Evolutionary conservation across 805 yeast species (phyloP).

Genomic region (Hanseniaspora pseudoguilliermondii): DNA sequence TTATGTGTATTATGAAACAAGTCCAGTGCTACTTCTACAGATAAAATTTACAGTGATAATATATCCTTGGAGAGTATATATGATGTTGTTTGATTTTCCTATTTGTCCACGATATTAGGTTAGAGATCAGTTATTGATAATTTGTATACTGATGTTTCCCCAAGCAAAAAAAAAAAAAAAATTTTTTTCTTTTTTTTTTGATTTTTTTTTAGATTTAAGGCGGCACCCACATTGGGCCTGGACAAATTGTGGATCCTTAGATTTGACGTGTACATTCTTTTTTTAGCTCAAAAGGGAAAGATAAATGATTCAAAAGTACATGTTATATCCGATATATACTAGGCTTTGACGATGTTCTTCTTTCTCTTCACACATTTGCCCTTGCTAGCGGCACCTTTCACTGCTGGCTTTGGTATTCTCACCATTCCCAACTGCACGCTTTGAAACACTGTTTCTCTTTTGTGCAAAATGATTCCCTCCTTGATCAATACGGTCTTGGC

Average conservation of each 20-base stretch:
- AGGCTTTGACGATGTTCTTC: neutral
- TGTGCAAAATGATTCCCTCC: neutral
- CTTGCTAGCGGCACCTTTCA: neutral
- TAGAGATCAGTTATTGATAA: too few relatives aligned
- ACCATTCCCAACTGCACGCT: neutral
- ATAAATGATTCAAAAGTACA: neutral
- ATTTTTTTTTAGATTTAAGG: neutral
- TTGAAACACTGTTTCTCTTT: neutral
- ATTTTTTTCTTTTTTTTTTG: neutral
- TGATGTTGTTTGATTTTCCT: too few relatives aligned
- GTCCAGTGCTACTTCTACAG: neutral
- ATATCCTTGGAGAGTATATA: too few relatives aligned
- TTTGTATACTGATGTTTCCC: too few relatives aligned
- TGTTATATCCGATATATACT: neutral
- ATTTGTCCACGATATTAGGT: too few relatives aligned
- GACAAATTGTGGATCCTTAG: neutral
- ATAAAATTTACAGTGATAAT: too few relatives aligned
- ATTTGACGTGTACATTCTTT: too few relatives aligned
- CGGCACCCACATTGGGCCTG: neutral
- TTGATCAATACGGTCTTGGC: neutral
- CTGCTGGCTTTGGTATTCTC: neutral
- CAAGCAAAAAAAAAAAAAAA: neutral
- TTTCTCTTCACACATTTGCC: constrained; percentile 10
- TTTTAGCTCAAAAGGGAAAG: neutral
- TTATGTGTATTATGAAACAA: neutral